A percentile compares a stretch with the other conserved stretches of the same genome.
Conservation (phyloP, 2,329 filamentous ascomycete species). For the Botrytis deweyae region DNA sequence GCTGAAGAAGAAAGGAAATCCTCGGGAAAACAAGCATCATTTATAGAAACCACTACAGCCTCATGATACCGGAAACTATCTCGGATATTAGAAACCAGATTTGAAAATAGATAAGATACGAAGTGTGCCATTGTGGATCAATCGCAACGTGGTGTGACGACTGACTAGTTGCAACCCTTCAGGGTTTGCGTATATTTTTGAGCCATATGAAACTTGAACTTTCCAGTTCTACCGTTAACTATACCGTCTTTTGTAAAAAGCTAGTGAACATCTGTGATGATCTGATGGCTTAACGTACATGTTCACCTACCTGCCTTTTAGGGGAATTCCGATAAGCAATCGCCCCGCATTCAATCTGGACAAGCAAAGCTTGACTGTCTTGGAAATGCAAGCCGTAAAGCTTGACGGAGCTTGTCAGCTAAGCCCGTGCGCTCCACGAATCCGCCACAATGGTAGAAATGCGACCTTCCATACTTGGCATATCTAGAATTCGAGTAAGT, state of each 20-base stretch:
- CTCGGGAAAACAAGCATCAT: neutral
- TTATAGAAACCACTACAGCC: neutral
- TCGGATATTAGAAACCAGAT: neutral
- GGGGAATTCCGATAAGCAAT: conserved; percentile 1
- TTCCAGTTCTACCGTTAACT: neutral
- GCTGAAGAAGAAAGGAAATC: neutral
- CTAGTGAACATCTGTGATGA: neutral
- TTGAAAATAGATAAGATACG: conserved; percentile 7
- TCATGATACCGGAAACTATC: neutral
- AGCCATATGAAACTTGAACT: neutral
- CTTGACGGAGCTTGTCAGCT: neutral
- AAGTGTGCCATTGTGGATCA: conserved; percentile 7
- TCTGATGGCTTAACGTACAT: neutral
- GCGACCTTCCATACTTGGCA: neutral
- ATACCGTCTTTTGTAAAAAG: neutral
- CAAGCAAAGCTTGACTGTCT: conserved; percentile 5
- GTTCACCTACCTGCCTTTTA: conserved; percentile 3
- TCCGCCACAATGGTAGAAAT: neutral
- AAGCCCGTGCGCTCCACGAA: neutral
- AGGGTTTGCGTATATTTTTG: neutral
- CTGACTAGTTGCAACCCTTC: neutral
- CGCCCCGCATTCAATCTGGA: conserved; percentile 5
- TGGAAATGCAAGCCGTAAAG: neutral
- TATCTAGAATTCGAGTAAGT: neutral
- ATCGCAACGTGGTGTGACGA: neutral